phyloP scores from a whole-genome alignment of 1,284 basidiomycete genomes.

The Fomes fomentarius region DNA sequence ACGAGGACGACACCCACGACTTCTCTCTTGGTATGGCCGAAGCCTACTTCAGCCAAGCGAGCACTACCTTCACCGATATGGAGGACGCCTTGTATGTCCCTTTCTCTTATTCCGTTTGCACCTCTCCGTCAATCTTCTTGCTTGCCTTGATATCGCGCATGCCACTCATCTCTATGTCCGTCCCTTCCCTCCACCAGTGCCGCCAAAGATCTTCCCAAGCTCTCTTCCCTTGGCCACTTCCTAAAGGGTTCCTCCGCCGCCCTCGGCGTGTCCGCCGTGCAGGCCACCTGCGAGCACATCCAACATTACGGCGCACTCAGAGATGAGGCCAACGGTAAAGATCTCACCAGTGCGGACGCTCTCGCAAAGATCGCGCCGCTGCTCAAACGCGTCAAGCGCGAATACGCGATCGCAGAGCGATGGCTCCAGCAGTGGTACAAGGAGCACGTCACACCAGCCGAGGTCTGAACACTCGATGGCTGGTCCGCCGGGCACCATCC shows the following conservation, averaged over 20 bases:
- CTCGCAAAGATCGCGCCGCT: constrained; percentile 61
- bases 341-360: constrained; percentile 61
- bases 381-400: constrained; percentile 54
- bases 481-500: not conserved
- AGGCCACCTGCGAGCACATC: constrained; percentile 85
- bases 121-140: not conserved
- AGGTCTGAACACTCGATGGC: constrained; percentile 12
- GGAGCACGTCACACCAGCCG: constrained; percentile 21
- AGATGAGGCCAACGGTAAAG: constrained; percentile 51
- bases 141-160: too few species aligned
- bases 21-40: constrained; percentile 81
- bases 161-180: constrained; percentile 19
- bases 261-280: constrained; percentile 81
- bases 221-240: constrained; percentile 87
- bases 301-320: constrained; percentile 79
- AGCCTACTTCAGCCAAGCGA: constrained; percentile 83
- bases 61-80: constrained; percentile 79
- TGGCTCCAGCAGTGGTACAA: constrained; percentile 56
- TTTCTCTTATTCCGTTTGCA: not conserved
- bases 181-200: constrained; percentile 41
- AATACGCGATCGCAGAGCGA: constrained; percentile 58
- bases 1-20: constrained; percentile 79
- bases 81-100: constrained; percentile 74
- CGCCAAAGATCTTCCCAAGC: constrained; percentile 59
- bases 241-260: constrained; percentile 95